Conservation (phyloP, 768 basidiomycete genomes). For the Favolaschia claudopus region DNA sequence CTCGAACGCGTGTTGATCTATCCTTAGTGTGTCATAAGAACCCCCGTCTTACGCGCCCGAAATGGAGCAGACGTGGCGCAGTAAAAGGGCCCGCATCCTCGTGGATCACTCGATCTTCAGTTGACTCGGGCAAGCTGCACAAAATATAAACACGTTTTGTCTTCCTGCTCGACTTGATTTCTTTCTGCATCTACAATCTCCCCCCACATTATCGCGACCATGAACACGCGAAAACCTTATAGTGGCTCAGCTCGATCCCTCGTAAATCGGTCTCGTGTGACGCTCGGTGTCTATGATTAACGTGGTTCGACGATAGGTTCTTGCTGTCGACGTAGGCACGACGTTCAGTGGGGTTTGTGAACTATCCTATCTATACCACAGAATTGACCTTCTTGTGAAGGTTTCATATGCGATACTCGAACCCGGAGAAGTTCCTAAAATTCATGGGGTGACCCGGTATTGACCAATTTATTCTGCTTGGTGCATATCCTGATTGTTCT, state of each 20-base stretch:
- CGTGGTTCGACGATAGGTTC: slow-evolving; percentile 9
- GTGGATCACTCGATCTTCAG: slow-evolving; percentile 17
- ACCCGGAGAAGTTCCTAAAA: slow-evolving; percentile 82
- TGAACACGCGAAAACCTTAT: slow-evolving; percentile 80
- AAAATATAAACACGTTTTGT: slow-evolving; percentile 27
- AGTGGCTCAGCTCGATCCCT: slow-evolving; percentile 67
- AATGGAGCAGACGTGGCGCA: slow-evolving; percentile 11
- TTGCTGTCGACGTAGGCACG: slow-evolving; percentile 84
- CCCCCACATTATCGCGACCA: slow-evolving; percentile 32
- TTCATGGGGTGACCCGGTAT: slow-evolving; percentile 81
- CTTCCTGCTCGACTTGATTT: slow-evolving; percentile 4
- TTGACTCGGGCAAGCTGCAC: slow-evolving; percentile 21
- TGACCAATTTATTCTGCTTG: background rate
- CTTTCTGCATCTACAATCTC: slow-evolving; percentile 9
- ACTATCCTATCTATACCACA: background rate
- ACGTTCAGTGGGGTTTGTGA: slow-evolving; percentile 77
- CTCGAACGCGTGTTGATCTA: slow-evolving; percentile 17
- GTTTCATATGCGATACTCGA: slow-evolving; percentile 85
- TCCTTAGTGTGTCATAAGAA: slow-evolving; percentile 14
- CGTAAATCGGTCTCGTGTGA: slow-evolving; percentile 42
- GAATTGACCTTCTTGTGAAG: slow-evolving; percentile 33
- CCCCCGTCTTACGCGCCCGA: slow-evolving; percentile 18
- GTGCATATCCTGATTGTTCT: slow-evolving; percentile 16
- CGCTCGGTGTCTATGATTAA: slow-evolving; percentile 16
- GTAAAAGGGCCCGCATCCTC: slow-evolving; percentile 19